Evolutionary conservation across 805 yeast species (phyloP), one percentile per base, ranked within the genome.

Genomic region (Kazachstania psychrophila): DNA sequence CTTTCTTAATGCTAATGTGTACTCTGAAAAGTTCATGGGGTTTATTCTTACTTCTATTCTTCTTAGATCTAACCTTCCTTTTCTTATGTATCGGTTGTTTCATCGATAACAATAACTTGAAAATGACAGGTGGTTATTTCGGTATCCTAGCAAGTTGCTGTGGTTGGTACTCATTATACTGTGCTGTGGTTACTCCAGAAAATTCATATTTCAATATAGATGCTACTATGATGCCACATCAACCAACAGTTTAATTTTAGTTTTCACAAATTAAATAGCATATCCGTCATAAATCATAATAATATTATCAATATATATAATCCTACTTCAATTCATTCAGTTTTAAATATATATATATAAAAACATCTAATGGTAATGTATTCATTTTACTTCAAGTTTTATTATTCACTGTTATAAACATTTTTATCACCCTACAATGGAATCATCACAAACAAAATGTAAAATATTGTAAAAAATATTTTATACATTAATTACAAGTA

Each of bases 161-260:
- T 36, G 84, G 79, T 12, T 77, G 75, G 71, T 75, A 72, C 53
- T 76, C 76, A 43, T 75, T 81, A 3, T 73, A 68, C 49, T 79
- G 79, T 18, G 79, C 78, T 55, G 64, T 73, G 14, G 79, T 81
- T 5, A 75, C 70, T 38, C 54, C 56, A 11, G 69, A 73, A 38
- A 82, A 79, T 61, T 66, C 79, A 27, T 81, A 78, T 54, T 44
- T 79, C 44, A 60, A 62, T 13, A 58, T 75, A 34, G 62, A 64
- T 39, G 73, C 83, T 14, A 49, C 70, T 20, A 73, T 65, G 36
- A 73, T 77, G 71, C 79, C 79, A 34, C 48, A 58, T 31, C 63
- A 65, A 5, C 62, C 62, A 47, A 48, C 47, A 26, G 64, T 58
- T 20, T 61, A 43, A 48, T n/a, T n/a, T n/a, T n/a, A n/a, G n/a